phyloP scores from a whole-genome alignment of 2,329 filamentous ascomycete genomes.

The Malbranchea cinnamomea region DNA sequence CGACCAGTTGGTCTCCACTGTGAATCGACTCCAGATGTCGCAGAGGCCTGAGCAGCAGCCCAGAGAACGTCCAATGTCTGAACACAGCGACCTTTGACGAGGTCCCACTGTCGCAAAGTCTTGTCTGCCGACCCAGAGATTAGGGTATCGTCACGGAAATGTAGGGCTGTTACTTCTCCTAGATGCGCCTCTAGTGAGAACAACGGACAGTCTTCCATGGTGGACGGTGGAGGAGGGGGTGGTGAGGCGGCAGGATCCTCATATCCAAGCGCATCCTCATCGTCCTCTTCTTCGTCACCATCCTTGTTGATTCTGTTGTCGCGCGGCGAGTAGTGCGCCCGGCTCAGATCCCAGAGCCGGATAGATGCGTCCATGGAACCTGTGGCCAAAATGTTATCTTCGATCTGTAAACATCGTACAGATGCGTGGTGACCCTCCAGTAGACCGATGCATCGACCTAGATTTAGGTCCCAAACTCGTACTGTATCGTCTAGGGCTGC shows the following conservation, averaged over 20 bases:
- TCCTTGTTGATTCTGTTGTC: conserved; percentile 45
- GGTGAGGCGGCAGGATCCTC: conserved; percentile 54
- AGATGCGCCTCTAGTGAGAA: conserved; percentile 81
- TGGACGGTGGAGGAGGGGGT: conserved; percentile 51
- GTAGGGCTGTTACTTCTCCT: conserved; percentile 82
- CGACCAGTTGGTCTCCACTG: conserved; percentile 58
- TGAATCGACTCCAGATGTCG: conserved; percentile 44
- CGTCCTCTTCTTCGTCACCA: conserved; percentile 33
- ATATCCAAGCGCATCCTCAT: conserved; percentile 51
- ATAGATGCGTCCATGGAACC: conserved; percentile 92
- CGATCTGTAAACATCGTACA: conserved; percentile 79
- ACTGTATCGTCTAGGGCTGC: conserved; percentile 87
- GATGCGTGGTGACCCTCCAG: conserved; percentile 92
- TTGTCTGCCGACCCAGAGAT: conserved; percentile 96
- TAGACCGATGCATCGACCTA: conserved; percentile 77
- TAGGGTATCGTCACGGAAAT: conserved; percentile 77
- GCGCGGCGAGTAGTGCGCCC: conserved; percentile 66
- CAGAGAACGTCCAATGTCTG: conserved; percentile 96
- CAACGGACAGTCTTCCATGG: conserved; percentile 79
- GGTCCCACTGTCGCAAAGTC: conserved; percentile 92
- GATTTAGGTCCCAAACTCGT: conserved; percentile 90
- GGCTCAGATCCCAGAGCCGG: conserved; percentile 84
- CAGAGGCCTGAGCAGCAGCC: conserved; percentile 82
- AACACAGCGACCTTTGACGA: conserved; percentile 91
- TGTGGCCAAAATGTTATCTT: conserved; percentile 89